Percentiles rank a stretch among this genome's conserved stretches.
These are phyloP conservation scores for Sonneratia caseolaris DNA, from an alignment of 345 rosid genomes.

Conservation along the genomic window DNA sequence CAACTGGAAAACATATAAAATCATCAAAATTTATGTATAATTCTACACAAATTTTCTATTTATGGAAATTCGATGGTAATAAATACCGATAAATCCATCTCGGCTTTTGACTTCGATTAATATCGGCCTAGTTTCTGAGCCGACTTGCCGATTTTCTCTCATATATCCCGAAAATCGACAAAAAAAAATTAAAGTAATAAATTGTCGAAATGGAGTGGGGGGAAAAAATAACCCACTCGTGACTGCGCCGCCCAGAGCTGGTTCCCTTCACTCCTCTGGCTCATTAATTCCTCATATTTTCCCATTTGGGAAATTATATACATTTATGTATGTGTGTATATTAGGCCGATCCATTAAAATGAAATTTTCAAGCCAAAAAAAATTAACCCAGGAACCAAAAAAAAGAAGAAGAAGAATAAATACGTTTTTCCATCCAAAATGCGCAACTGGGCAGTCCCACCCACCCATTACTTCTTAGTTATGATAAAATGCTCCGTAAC, in stretches of 20 bases:
- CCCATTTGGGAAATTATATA: not conserved
- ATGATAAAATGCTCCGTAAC: too few species aligned
- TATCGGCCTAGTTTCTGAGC: not conserved
- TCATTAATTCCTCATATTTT: not conserved
- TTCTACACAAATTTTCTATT: too few species aligned
- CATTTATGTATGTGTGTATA: too few species aligned
- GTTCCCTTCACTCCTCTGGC: not conserved
- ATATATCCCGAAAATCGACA: not conserved
- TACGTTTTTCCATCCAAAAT: too few species aligned
- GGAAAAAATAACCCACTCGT: not conserved
- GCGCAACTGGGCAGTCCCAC: too few species aligned
- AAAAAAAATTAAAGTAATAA: not conserved
- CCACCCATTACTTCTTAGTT: too few species aligned
- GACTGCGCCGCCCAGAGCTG: not conserved
- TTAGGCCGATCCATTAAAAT: not conserved
- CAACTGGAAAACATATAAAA: too few species aligned
- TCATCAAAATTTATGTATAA: too few species aligned
- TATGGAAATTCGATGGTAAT: too few species aligned
- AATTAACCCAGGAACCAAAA: too few species aligned
- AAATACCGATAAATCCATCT: not conserved
- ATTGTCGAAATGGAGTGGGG: not conserved
- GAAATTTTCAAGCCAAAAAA: too few species aligned
- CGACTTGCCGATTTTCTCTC: not conserved
- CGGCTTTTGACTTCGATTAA: not conserved
- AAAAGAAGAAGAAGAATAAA: too few species aligned